Conservation (phyloP, 148 eudicot genomes). For the Salicornia ramosissima region DNA sequence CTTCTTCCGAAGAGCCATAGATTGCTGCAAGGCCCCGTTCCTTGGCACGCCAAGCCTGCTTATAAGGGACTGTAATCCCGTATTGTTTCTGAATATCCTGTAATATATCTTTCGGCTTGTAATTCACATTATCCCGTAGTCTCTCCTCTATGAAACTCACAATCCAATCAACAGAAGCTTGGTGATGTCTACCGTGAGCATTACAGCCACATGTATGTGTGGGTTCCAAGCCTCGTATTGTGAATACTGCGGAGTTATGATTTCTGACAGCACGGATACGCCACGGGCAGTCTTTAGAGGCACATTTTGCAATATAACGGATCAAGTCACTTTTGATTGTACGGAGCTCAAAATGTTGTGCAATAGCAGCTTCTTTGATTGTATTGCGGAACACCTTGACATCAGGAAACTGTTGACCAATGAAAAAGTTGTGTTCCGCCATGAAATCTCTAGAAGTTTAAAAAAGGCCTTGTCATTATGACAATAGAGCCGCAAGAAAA, state of each 20-base stretch:
- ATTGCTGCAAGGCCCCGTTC: slow-evolving; percentile 60
- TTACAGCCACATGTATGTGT: slow-evolving; percentile 56
- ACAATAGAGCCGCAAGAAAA: background rate
- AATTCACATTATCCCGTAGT: slow-evolving; percentile 48
- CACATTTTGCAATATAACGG: slow-evolving; percentile 62
- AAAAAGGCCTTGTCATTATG: background rate
- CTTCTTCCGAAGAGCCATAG: slow-evolving; percentile 68
- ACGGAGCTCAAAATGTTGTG: slow-evolving; percentile 63
- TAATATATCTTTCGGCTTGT: slow-evolving; percentile 67
- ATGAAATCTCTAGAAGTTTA: slow-evolving; percentile 17
- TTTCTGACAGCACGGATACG: slow-evolving; percentile 58
- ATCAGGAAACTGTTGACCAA: slow-evolving; percentile 63
- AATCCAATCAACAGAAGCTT: slow-evolving; percentile 73
- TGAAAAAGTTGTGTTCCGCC: slow-evolving; percentile 38
- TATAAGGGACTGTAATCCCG: slow-evolving; percentile 64
- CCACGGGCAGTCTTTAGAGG: slow-evolving; percentile 61
- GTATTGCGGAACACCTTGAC: slow-evolving; percentile 57
- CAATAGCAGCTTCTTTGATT: slow-evolving; percentile 65
- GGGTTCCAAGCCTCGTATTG: slow-evolving; percentile 40
- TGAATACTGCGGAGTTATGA: slow-evolving; percentile 40
- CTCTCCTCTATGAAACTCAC: slow-evolving; percentile 56
- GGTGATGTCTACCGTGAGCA: slow-evolving; percentile 57
- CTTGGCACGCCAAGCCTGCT: slow-evolving; percentile 75
- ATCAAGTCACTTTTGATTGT: slow-evolving; percentile 52
- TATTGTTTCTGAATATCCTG: slow-evolving; percentile 48